Conservation (phyloP, 345 rosid species). For the Camelina neglecta region DNA sequence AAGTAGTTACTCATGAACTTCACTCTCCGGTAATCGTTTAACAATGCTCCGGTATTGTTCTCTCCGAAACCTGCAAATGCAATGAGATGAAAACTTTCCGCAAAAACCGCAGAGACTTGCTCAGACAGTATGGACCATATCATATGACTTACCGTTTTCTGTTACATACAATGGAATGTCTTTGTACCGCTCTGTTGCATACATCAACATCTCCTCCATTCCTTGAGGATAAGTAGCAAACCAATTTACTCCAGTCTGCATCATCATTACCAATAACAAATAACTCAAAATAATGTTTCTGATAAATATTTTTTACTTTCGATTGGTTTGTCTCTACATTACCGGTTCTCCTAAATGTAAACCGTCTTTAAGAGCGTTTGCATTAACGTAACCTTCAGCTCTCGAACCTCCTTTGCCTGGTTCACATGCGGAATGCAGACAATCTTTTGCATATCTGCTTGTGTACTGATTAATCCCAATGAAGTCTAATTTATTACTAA, state of each 20-base stretch:
- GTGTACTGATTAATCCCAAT: slow-evolving; percentile 76
- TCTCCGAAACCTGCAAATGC: slow-evolving; percentile 56
- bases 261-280: slow-evolving; percentile 14
- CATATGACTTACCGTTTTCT: slow-evolving; percentile 55
- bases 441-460: slow-evolving; percentile 61
- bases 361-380: slow-evolving; percentile 53
- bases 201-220: slow-evolving; percentile 54
- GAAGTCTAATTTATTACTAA: slow-evolving; percentile 56
- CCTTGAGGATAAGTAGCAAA: slow-evolving; percentile 54
- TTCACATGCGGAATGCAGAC: slow-evolving; percentile 58
- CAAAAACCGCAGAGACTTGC: not conserved
- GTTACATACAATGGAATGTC: slow-evolving; percentile 62
- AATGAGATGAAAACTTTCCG: not conserved
- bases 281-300: slow-evolving; percentile 4
- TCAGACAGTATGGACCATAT: not conserved
- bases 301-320: not conserved
- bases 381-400: slow-evolving; percentile 51
- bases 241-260: slow-evolving; percentile 70
- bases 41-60: slow-evolving; percentile 31
- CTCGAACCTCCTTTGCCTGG: slow-evolving; percentile 57
- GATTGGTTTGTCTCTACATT: slow-evolving; percentile 21
- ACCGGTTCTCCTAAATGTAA: slow-evolving; percentile 57
- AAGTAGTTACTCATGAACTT: slow-evolving; percentile 57
- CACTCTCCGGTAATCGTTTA: slow-evolving; percentile 59
- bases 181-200: slow-evolving; percentile 54